These are phyloP conservation scores for Pseudovirgaria hyperparasitica DNA, from an alignment of 2,329 filamentous ascomycete genomes.

Conservation along the genomic window DNA sequence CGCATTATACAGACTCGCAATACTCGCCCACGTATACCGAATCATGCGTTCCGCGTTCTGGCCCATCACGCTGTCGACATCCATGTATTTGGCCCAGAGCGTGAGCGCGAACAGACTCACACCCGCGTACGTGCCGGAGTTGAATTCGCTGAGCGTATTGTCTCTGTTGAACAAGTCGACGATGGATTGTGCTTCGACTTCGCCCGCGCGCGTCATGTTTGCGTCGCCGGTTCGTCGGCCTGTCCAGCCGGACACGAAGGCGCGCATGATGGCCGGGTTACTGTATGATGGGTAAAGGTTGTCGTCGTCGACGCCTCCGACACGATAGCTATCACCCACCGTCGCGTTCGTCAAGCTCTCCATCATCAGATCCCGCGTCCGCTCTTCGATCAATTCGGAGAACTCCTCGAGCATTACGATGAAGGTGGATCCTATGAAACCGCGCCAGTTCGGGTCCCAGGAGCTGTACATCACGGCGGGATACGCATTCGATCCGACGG, in stretches of 20 bases:
- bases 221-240: conserved; percentile 39
- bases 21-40: conserved; percentile 38
- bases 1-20: conserved; percentile 44
- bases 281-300: conserved; percentile 51
- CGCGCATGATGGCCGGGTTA: conserved; percentile 51
- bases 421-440: conserved; percentile 47
- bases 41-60: conserved; percentile 41
- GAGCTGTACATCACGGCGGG: conserved; percentile 39
- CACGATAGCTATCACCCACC: conserved; percentile 47
- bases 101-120: conserved; percentile 47
- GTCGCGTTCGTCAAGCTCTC: conserved; percentile 43
- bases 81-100: conserved; percentile 48
- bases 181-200: conserved; percentile 42
- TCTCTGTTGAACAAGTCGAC: conserved; percentile 43
- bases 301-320: conserved; percentile 46
- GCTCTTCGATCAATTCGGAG: conserved; percentile 29
- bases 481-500: conserved; percentile 40
- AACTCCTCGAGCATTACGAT: conserved; percentile 49
- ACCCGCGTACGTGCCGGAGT: conserved; percentile 49
- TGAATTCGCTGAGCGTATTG: conserved; percentile 49
- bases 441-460: conserved; percentile 54
- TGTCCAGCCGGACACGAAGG: conserved; percentile 46
- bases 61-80: conserved; percentile 40
- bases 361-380: conserved; percentile 33
- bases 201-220: conserved; percentile 47